Evolutionary conservation across 139 green algal species (phyloP).

Genomic region (Coelastrella sp.): DNA sequence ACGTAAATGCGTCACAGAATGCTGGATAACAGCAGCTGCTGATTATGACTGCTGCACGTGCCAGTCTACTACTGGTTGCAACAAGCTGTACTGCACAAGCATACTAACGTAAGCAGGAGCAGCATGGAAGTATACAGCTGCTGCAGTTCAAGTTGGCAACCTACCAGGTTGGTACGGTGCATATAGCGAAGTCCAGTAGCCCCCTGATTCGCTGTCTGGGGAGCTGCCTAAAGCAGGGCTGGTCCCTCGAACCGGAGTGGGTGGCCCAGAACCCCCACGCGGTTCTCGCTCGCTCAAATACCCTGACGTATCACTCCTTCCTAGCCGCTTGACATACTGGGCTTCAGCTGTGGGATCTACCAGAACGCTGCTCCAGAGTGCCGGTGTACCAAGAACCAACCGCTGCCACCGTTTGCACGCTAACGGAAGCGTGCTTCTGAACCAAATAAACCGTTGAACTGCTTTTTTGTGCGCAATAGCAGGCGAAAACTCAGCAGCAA

Average conservation of each 20-base stretch:
- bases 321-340: neutral
- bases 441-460: slow-evolving; percentile 42
- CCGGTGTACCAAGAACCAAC: slow-evolving; percentile 1
- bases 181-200: slow-evolving; percentile 34
- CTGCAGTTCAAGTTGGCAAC: neutral
- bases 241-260: neutral
- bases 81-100: too few relatives aligned
- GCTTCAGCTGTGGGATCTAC: slow-evolving; percentile 25
- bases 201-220: slow-evolving; percentile 30
- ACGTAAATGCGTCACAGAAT: too few relatives aligned
- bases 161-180: neutral
- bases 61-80: too few relatives aligned
- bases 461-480: neutral
- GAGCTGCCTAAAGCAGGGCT: slow-evolving; percentile 25
- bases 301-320: neutral
- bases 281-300: neutral
- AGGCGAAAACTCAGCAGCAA: slow-evolving; percentile 16
- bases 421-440: slow-evolving; percentile 39
- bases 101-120: too few relatives aligned
- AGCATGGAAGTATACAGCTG: too few relatives aligned
- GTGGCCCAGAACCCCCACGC: neutral
- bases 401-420: slow-evolving; percentile 49
- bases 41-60: too few relatives aligned
- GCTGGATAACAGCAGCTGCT: too few relatives aligned
- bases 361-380: neutral